Percentiles rank a stretch among this genome's conserved stretches.
phyloP scores from a whole-genome alignment of 75 land plant species.

The Cupressus sempervirens region DNA sequence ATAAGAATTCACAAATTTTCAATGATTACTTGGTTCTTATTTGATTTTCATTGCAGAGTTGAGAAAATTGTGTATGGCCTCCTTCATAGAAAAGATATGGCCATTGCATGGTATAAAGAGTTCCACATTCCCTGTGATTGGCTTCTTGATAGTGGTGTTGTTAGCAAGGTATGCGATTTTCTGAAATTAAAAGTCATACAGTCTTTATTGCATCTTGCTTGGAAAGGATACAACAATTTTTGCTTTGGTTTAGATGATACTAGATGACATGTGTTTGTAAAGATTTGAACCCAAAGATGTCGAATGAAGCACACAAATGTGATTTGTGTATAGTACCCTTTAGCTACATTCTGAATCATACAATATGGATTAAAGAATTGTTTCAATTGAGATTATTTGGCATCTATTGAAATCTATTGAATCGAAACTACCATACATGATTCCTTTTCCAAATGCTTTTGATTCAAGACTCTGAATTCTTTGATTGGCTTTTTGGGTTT shows the following conservation, averaged over 20 bases:
- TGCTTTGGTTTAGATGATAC: not conserved
- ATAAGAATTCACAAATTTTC: not conserved
- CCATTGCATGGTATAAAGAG: constrained; percentile 21
- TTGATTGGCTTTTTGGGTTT: no score
- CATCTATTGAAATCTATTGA: not conserved
- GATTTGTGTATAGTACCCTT: not conserved
- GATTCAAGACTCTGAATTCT: no score
- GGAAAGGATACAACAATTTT: not conserved
- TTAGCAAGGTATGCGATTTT: constrained; percentile 18
- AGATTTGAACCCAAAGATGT: not conserved
- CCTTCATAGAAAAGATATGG: constrained; percentile 17
- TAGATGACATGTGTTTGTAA: not conserved
- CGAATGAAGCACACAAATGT: not conserved
- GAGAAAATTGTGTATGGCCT: constrained; percentile 23
- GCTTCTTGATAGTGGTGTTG: constrained; percentile 22
- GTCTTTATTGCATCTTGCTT: not conserved
- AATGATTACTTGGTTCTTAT: not conserved
- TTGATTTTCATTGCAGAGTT: constrained; percentile 16
- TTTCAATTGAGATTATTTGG: not conserved
- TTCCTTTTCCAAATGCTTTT: no score
- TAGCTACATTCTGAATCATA: not conserved
- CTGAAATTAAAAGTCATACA: not conserved
- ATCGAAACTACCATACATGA: not conserved
- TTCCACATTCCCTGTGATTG: constrained; percentile 16
- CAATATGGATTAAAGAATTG: not conserved